These are phyloP conservation scores for Penicillium sp. DNA, from an alignment of 2,329 filamentous ascomycete species.

Conservation along the genomic window DNA sequence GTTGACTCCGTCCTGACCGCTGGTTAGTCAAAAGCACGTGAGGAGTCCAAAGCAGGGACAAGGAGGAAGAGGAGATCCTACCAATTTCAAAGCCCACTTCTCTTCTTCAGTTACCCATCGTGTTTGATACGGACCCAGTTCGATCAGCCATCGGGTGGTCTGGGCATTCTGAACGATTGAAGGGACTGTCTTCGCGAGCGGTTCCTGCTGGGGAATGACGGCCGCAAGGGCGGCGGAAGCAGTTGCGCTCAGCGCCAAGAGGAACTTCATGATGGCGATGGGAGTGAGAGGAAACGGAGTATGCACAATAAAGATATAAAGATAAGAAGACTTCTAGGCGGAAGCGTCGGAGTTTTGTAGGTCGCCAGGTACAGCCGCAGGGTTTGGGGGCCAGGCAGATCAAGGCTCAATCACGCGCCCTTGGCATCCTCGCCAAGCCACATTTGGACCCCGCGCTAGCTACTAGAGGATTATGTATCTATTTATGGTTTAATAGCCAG, in stretches of 20 bases:
- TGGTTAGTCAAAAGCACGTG: neutral
- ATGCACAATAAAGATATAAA: slow-evolving; percentile 6
- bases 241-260: slow-evolving; percentile 41
- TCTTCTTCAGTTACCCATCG: slow-evolving; percentile 90
- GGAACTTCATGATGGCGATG: slow-evolving; percentile 41
- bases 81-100: slow-evolving; percentile 88
- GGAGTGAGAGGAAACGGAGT: neutral
- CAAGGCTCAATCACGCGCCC: slow-evolving; percentile 22
- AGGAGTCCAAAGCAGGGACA: neutral
- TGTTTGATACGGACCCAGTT: slow-evolving; percentile 80
- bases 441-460: slow-evolving; percentile 28
- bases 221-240: slow-evolving; percentile 38
- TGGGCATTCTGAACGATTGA: slow-evolving; percentile 31
- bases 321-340: neutral
- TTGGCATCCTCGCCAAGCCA: slow-evolving; percentile 21
- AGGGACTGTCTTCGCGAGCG: slow-evolving; percentile 22
- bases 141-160: slow-evolving; percentile 72
- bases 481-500: slow-evolving; percentile 14
- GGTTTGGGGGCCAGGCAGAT: slow-evolving; percentile 8
- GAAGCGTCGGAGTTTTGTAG: slow-evolving; percentile 4
- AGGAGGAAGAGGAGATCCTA: slow-evolving; percentile 48
- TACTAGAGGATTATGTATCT: too few relatives aligned
- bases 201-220: slow-evolving; percentile 37
- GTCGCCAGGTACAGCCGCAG: neutral
- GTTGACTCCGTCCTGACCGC: slow-evolving; percentile 71